Percentiles rank a stretch among this genome's conserved stretches.
These are phyloP conservation scores for Pleodorina starrii DNA, from an alignment of 139 green algal species.

Conservation along the genomic window DNA sequence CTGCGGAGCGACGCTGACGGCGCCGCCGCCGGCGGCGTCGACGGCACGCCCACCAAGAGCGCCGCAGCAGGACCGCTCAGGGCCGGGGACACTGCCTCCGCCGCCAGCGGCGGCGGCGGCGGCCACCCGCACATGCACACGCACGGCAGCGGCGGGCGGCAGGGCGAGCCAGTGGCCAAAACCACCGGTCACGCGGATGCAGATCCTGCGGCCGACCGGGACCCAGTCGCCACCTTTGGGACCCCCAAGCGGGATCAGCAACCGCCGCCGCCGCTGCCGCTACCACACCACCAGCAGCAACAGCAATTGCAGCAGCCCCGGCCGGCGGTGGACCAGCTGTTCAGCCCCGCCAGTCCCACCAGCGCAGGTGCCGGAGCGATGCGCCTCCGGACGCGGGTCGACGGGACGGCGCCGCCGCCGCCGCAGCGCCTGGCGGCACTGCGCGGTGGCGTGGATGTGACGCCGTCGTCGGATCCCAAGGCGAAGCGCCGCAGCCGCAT, in stretches of 20 bases:
- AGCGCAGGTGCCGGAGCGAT: neutral
- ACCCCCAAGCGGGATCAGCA: neutral
- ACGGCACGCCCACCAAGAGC: conserved; percentile 14
- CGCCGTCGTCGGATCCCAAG: conserved; percentile 39
- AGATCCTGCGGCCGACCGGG: too few species aligned
- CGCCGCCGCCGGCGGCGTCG: neutral
- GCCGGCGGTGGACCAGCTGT: neutral
- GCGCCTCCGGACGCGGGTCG: too few species aligned
- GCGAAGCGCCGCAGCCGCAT: conserved; percentile 40
- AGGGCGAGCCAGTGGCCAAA: too few species aligned
- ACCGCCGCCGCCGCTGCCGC: too few species aligned
- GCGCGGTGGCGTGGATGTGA: neutral
- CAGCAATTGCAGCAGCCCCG: neutral
- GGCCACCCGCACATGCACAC: too few species aligned
- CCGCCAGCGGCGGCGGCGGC: too few species aligned
- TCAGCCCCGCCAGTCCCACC: conserved; percentile 7
- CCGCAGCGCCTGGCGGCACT: neutral
- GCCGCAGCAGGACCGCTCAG: neutral
- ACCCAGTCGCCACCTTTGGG: neutral
- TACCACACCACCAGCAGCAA: too few species aligned
- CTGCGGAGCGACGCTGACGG: neutral
- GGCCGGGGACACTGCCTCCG: too few species aligned
- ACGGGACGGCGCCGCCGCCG: neutral
- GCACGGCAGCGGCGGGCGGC: too few species aligned
- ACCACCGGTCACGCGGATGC: too few species aligned